phyloP scores from a whole-genome alignment of 805 yeast genomes.

The Lachancea waltii region DNA sequence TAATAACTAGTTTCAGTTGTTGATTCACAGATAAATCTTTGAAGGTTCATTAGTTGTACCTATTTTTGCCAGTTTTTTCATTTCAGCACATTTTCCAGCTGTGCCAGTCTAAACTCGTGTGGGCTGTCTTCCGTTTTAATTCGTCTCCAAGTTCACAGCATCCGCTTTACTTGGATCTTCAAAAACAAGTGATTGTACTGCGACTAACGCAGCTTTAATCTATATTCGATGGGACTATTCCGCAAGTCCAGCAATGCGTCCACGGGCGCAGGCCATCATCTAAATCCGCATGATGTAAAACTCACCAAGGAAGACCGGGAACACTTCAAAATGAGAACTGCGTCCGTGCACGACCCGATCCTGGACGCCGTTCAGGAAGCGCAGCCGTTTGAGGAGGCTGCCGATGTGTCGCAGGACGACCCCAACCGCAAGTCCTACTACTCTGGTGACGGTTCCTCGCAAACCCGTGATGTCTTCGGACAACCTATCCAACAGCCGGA shows the following conservation, averaged over 20 bases:
- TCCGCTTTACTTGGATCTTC: no score
- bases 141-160: no score
- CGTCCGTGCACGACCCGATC: constrained; percentile 82
- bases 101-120: no score
- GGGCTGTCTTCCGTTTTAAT: no score
- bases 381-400: constrained; percentile 82
- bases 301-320: constrained; percentile 46
- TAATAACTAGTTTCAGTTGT: no score
- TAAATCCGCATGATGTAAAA: constrained; percentile 33
- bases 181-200: no score
- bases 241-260: constrained; percentile 30
- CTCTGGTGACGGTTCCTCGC: constrained; percentile 38
- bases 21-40: no score
- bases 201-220: no score
- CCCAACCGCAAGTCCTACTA: constrained; percentile 35
- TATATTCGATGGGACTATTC: constrained; percentile 46
- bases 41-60: no score
- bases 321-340: constrained; percentile 57
- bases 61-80: no score
- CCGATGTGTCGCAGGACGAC: constrained; percentile 32
- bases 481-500: constrained; percentile 72
- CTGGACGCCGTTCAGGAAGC: constrained; percentile 89
- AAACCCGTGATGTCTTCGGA: constrained; percentile 74
- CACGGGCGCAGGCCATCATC: constrained; percentile 22
- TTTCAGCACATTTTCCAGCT: no score